Percentiles rank a stretch among this genome's conserved stretches.
Evolutionary conservation across 306 rosid genomes (phyloP).

Genomic region (Prosopis cineraria): DNA sequence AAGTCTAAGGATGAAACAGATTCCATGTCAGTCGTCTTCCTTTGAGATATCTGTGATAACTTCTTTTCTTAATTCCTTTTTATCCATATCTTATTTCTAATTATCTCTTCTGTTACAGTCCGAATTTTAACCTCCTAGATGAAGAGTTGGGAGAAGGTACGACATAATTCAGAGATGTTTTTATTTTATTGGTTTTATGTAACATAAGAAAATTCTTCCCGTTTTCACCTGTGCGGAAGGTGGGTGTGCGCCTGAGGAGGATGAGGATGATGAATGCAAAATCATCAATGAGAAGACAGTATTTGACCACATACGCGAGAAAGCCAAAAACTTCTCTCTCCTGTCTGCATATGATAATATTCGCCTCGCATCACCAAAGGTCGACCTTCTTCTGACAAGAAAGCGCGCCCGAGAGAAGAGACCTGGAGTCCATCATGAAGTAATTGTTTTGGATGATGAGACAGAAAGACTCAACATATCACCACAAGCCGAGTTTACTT

Average conservation of each 20-base stretch:
- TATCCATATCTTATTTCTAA: not conserved
- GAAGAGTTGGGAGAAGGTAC: constrained; percentile 71
- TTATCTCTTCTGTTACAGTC: constrained; percentile 52
- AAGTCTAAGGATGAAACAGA: constrained; percentile 34
- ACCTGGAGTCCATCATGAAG: constrained; percentile 44
- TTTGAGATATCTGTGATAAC: constrained; percentile 11
- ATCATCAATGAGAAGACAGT: constrained; percentile 67
- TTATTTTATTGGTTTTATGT: not conserved
- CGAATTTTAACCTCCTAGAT: constrained; percentile 78
- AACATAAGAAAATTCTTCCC: constrained; percentile 15
- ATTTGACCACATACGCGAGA: constrained; percentile 91
- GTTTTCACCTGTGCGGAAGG: constrained; percentile 47
- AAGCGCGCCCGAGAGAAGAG: constrained; percentile 54
- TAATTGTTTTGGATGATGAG: constrained; percentile 62
- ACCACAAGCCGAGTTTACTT: constrained; percentile 36
- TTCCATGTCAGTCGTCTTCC: constrained; percentile 57
- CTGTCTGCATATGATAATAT: constrained; percentile 50
- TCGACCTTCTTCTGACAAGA: constrained; percentile 49
- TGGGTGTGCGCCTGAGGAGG: constrained; percentile 42
- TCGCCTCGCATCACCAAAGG: constrained; percentile 53
- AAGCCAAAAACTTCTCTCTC: constrained; percentile 68
- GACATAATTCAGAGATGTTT: constrained; percentile 12
- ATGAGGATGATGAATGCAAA: constrained; percentile 59
- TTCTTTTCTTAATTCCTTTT: not conserved
- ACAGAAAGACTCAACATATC: constrained; percentile 38